Percentiles rank a stretch among this genome's conserved stretches.
These are phyloP conservation scores for Alternaria arbusti DNA, from an alignment of 2,329 filamentous ascomycete genomes.

Conservation along the genomic window DNA sequence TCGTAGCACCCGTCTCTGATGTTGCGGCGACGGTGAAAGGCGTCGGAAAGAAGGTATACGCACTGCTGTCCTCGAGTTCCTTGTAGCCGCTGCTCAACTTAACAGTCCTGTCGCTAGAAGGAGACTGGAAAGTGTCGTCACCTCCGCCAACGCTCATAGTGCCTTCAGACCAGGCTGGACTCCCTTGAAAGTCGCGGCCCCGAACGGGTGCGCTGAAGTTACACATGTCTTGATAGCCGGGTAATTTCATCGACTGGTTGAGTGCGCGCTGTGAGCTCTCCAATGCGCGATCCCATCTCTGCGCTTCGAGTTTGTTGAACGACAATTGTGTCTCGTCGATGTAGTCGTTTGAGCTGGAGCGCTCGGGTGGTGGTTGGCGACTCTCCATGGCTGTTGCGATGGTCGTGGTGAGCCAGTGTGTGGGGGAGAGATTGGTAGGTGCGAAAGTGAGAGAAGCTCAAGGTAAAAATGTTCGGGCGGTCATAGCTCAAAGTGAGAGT, in stretches of 20 bases:
- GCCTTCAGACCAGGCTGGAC: background rate
- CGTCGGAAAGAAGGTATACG: background rate
- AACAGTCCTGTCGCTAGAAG: background rate
- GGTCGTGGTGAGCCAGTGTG: background rate
- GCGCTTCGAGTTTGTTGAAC: background rate
- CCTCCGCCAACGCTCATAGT: too few relatives aligned
- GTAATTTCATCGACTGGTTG: background rate
- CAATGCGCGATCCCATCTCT: background rate
- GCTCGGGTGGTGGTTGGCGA: background rate
- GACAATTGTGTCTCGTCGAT: background rate
- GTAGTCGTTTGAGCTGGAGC: background rate
- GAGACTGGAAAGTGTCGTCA: background rate
- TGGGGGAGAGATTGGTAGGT: background rate
- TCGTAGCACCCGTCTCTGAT: background rate
- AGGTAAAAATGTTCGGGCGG: background rate
- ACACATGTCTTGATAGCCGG: background rate
- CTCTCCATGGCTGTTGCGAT: background rate
- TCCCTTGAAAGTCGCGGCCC: background rate
- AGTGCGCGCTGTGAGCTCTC: background rate
- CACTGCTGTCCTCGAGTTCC: too few relatives aligned
- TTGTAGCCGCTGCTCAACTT: background rate
- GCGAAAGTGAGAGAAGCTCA: background rate
- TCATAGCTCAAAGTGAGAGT: background rate
- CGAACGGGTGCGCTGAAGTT: background rate
- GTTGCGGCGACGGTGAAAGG: background rate